phyloP scores from a whole-genome alignment of 257 asterid species.

The Knoxia roxburghii region DNA sequence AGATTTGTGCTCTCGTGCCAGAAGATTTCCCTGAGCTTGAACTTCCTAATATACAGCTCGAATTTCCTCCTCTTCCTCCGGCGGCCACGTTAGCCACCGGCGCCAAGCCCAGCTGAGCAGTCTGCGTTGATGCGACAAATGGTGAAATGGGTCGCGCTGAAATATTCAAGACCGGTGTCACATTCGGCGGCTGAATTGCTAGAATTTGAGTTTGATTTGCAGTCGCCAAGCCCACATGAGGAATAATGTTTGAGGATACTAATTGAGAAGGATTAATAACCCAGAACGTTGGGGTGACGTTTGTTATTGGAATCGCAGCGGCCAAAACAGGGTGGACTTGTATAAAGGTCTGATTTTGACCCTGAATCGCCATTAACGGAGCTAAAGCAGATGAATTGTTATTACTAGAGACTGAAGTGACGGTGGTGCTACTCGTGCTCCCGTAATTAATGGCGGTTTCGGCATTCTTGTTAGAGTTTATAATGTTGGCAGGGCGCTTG shows the following conservation, averaged over 20 bases:
- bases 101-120: too few relatives aligned
- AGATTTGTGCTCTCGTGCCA: slow-evolving; percentile 24
- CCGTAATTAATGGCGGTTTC: slow-evolving; percentile 16
- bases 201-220: slow-evolving; percentile 47
- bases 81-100: not conserved
- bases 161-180: slow-evolving; percentile 32
- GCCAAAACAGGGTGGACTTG: slow-evolving; percentile 31
- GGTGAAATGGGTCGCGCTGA: slow-evolving; percentile 36
- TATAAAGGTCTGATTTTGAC: slow-evolving; percentile 22
- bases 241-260: not conserved
- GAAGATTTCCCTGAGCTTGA: slow-evolving; percentile 15
- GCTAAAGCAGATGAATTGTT: slow-evolving; percentile 35
- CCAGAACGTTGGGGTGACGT: slow-evolving; percentile 37
- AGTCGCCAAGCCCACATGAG: slow-evolving; percentile 8
- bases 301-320: slow-evolving; percentile 48
- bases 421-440: slow-evolving; percentile 29
- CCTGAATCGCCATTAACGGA: slow-evolving; percentile 50
- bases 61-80: slow-evolving; percentile 12
- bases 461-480: slow-evolving; percentile 8
- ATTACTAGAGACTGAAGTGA: not conserved
- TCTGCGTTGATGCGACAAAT: slow-evolving; percentile 27
- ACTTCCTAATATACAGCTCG: slow-evolving; percentile 14
- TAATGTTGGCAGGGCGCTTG: slow-evolving; percentile 4
- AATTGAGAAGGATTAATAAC: slow-evolving; percentile 20
- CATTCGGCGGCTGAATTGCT: slow-evolving; percentile 43